Evolutionary conservation across 768 basidiomycete genomes (phyloP).

Genomic region (Candolleomyces efflorescens): DNA sequence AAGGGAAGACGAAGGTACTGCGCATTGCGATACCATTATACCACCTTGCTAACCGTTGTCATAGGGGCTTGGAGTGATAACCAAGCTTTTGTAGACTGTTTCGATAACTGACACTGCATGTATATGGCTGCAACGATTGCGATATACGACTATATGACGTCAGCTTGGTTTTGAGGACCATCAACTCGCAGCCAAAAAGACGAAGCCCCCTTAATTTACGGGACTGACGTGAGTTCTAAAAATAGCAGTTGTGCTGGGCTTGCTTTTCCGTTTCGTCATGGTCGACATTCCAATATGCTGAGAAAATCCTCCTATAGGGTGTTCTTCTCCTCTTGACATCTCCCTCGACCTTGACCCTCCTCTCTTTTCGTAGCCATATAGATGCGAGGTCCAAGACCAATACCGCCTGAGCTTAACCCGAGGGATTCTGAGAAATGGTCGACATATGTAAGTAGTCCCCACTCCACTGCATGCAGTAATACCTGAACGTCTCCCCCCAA

Average conservation of each 20-base stretch:
- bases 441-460: constrained; percentile 15
- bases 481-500: background rate
- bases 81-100: constrained; percentile 40
- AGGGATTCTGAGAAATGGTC: constrained; percentile 17
- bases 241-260: background rate
- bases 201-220: no score
- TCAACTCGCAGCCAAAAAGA: background rate
- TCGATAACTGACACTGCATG: background rate
- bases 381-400: background rate
- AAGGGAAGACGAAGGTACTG: constrained; percentile 90
- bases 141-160: background rate
- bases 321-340: background rate
- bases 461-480: background rate
- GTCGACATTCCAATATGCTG: background rate
- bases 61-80: constrained; percentile 77
- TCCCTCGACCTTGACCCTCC: background rate
- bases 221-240: background rate
- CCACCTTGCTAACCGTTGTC: constrained; percentile 1
- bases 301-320: background rate
- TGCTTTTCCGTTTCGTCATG: background rate
- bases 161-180: background rate
- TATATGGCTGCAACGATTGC: background rate
- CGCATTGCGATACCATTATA: background rate
- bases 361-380: background rate
- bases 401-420: background rate